Conservation (phyloP, 495 filamentous ascomycete genomes). For the Xanthoparmelia taractica region DNA sequence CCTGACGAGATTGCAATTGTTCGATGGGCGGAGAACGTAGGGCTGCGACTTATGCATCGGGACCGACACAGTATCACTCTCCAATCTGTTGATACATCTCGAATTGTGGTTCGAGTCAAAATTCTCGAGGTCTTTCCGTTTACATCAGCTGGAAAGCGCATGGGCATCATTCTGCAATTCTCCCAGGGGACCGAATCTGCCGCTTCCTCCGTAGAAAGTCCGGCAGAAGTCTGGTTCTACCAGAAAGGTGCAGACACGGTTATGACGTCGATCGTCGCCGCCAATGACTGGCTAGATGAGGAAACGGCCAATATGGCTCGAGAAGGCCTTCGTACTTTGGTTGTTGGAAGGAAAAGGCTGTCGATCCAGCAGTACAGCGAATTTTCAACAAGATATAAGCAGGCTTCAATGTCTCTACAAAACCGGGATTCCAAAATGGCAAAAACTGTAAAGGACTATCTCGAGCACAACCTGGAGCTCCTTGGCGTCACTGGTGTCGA, state of each 20-base stretch:
- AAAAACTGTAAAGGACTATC: constrained; percentile 64
- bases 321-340: constrained; percentile 88
- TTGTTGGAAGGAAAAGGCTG: constrained; percentile 80
- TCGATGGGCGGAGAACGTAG: constrained; percentile 87
- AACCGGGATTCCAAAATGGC: constrained; percentile 76
- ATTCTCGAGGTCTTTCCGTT: constrained; percentile 96
- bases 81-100: constrained; percentile 67
- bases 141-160: constrained; percentile 93
- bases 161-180: constrained; percentile 96
- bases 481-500: constrained; percentile 96
- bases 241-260: constrained; percentile 98
- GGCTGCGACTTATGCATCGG: constrained; percentile 73
- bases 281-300: constrained; percentile 98
- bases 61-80: constrained; percentile 79
- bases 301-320: constrained; percentile 98
- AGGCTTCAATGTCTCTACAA: constrained; percentile 71
- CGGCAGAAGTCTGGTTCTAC: constrained; percentile 88
- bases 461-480: constrained; percentile 84
- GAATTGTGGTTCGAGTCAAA: constrained; percentile 72
- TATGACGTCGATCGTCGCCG: constrained; percentile 85
- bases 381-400: constrained; percentile 66
- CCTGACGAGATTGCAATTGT: constrained; percentile 99
- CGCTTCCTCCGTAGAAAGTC: constrained; percentile 23
- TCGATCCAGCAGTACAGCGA: constrained; percentile 67
- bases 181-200: constrained; percentile 37